These are phyloP conservation scores for Acidomyces sp. DNA, from an alignment of 495 filamentous ascomycete genomes.

Conservation along the genomic window DNA sequence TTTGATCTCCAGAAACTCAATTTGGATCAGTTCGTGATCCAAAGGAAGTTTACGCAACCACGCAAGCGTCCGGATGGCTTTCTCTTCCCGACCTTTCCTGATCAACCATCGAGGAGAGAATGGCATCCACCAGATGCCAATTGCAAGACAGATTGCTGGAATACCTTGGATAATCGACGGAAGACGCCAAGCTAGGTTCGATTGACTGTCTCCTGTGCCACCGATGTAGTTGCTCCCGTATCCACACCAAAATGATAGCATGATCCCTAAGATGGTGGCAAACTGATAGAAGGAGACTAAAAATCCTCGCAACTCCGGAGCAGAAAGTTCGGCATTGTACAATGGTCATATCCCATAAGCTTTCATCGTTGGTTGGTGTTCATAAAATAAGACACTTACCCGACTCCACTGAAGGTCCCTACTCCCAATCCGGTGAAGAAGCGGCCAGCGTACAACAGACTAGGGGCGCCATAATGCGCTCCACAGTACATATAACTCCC, in stretches of 20 bases:
- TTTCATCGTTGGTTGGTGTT: neutral
- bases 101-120: slow-evolving; percentile 67
- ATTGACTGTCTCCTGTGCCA: slow-evolving; percentile 47
- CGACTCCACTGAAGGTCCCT: neutral
- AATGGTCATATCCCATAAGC: slow-evolving; percentile 27
- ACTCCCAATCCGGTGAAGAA: slow-evolving; percentile 32
- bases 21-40: slow-evolving; percentile 51
- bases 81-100: slow-evolving; percentile 56
- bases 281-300: slow-evolving; percentile 67
- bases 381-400: neutral
- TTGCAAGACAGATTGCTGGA: slow-evolving; percentile 25
- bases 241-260: slow-evolving; percentile 69
- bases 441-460: neutral
- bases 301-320: slow-evolving; percentile 50
- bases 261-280: slow-evolving; percentile 68
- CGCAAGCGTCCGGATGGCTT: slow-evolving; percentile 52
- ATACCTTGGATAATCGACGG: slow-evolving; percentile 26
- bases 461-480: neutral
- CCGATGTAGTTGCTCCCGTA: slow-evolving; percentile 61
- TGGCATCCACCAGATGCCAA: slow-evolving; percentile 55
- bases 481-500: neutral
- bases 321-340: slow-evolving; percentile 57
- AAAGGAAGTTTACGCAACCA: slow-evolving; percentile 44
- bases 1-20: slow-evolving; percentile 73
- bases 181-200: slow-evolving; percentile 37